Base-by-base conservation (phyloP, 139 green algal species). In the Micractinium sp. region DNA sequence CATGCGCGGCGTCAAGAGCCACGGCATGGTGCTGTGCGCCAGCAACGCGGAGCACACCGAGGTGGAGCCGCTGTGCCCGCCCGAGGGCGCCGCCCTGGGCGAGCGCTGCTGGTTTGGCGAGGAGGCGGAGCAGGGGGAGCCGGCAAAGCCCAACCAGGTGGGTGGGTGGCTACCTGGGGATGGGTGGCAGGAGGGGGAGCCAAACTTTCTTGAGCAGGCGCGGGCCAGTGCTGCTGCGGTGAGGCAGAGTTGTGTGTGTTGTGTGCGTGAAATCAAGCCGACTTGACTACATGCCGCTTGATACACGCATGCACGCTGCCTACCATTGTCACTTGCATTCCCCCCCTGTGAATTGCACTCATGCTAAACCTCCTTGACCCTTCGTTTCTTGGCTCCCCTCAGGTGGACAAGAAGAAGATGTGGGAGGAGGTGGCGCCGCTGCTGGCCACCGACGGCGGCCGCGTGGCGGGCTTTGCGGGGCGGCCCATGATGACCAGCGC, bases 21-120 rank as follows among this genome's bases (percentile, higher is more conserved):
- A 96, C 81, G 96, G 96, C 89, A 98, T 98, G 96, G 92, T 98
- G 87, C 93, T 99, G 56, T 99, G 97, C 84, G 97, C 97, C 3
- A 97, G 93, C n/a, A 96, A 98, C 83, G 93, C 93, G 15, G 82
- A 92, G 18, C 95, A 98, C 90, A 92, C 93, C 0, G 78, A 93
- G 66, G 96, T 99, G 29, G 97, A 98, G 82, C 95, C 97, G 0
- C 89, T 99, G 15, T 78, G 78, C 2, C 93, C 95, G 33, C 96
- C 97, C 0, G 93, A 96, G 69, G 96, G 96, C 0, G 94, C 95
- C 13, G 88, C 92, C 1, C 82, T 93, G 1, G 97, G 97, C 7
- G 96, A 99, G 89, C 91, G 95, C 15, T 86, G 98, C 5, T 93
- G 82, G 61, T 97, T 97, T 76, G 92, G 89, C 29, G 92, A 92